Conservation (phyloP, 2,329 filamentous ascomycete genomes). For the Onygenales sp. region DNA sequence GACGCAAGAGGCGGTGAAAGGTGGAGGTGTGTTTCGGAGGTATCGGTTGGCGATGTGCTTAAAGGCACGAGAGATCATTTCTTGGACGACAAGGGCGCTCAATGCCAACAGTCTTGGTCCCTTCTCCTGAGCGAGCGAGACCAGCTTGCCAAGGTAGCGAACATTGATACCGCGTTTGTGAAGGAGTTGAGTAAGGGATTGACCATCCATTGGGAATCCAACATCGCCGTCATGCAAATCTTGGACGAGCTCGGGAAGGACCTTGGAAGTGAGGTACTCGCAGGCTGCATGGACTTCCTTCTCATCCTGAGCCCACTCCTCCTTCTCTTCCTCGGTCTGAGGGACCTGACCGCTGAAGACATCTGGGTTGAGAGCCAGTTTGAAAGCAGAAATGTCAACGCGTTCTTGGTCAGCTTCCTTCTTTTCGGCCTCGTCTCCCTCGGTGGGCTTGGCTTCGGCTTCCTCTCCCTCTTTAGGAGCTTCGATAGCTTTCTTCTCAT, state of each 20-base stretch:
- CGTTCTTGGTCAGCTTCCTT: slow-evolving; percentile 48
- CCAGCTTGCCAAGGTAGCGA: slow-evolving; percentile 83
- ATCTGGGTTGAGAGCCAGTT: slow-evolving; percentile 85
- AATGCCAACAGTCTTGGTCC: slow-evolving; percentile 68
- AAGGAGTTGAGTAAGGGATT: slow-evolving; percentile 74
- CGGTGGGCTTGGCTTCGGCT: slow-evolving; percentile 15
- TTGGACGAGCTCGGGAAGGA: slow-evolving; percentile 75
- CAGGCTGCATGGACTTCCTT: slow-evolving; percentile 78
- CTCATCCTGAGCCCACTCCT: slow-evolving; percentile 73
- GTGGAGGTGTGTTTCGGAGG: slow-evolving; percentile 67
- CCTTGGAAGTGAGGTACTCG: slow-evolving; percentile 62
- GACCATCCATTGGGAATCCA: slow-evolving; percentile 97
- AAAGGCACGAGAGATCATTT: slow-evolving; percentile 92
- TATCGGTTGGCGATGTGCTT: slow-evolving; percentile 82
- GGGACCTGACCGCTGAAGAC: slow-evolving; percentile 88
- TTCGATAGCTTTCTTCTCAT: slow-evolving; percentile 21
- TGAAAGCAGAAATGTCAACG: slow-evolving; percentile 79
- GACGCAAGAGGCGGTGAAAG: slow-evolving; percentile 69
- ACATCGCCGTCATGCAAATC: slow-evolving; percentile 88
- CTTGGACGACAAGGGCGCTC: slow-evolving; percentile 67
- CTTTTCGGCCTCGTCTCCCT: slow-evolving; percentile 35
- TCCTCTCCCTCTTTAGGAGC: slow-evolving; percentile 14
- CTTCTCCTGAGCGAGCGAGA: slow-evolving; percentile 56
- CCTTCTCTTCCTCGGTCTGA: slow-evolving; percentile 83
- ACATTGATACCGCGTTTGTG: slow-evolving; percentile 98